phyloP scores from a whole-genome alignment of 1,284 basidiomycete species.

The Trametes pubescens region DNA sequence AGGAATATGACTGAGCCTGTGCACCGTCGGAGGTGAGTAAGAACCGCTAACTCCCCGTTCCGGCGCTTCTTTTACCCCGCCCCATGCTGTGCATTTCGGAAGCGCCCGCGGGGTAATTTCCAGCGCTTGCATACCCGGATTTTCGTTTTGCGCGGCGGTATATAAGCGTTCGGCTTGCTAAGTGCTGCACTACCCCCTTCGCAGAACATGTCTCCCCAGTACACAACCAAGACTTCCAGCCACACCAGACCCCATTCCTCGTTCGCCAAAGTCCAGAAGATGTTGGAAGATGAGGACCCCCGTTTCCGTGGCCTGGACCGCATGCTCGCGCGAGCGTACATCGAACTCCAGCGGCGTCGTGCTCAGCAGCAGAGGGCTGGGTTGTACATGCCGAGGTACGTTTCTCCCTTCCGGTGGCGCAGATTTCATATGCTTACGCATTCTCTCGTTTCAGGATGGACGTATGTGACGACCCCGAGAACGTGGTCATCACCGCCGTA shows the following conservation, averaged over 20 bases:
- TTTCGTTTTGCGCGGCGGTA: conserved; percentile 16
- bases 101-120: conserved; percentile 12
- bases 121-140: conserved; percentile 4
- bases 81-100: neutral
- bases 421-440: neutral
- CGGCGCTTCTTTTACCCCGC: too few species aligned
- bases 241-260: neutral
- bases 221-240: conserved; percentile 11
- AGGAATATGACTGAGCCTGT: neutral
- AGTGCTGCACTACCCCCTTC: neutral
- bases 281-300: conserved; percentile 25
- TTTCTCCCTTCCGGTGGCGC: neutral
- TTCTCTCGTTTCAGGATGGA: conserved; percentile 54
- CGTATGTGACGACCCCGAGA: conserved; percentile 55
- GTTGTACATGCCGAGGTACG: conserved; percentile 26
- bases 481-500: conserved; percentile 51
- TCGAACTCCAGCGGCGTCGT: conserved; percentile 22
- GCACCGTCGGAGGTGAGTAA: too few species aligned
- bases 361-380: conserved; percentile 19
- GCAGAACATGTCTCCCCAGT: conserved; percentile 31
- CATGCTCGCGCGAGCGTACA: conserved; percentile 26
- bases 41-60: too few species aligned
- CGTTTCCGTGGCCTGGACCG: conserved; percentile 26
- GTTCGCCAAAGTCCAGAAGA: conserved; percentile 17
- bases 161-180: conserved; percentile 16